These are phyloP conservation scores for Pythium scleroteichum DNA, from an alignment of 352 stramenopile species.

Conservation along the genomic window DNA sequence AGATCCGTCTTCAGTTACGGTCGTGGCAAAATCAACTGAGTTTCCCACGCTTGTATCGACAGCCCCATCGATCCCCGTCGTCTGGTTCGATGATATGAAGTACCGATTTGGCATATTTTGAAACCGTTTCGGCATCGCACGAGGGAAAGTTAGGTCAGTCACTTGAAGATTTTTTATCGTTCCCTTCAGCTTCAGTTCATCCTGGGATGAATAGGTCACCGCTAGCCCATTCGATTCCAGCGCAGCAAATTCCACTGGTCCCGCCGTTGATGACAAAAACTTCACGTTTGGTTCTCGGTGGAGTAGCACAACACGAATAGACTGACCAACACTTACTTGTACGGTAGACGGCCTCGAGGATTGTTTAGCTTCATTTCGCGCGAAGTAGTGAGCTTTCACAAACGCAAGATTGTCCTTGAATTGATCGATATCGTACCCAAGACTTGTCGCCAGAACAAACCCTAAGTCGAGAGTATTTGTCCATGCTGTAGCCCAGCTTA, in stretches of 20 bases:
- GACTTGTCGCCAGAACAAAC: conserved; percentile 66
- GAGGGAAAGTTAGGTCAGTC: conserved; percentile 61
- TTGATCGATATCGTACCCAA: conserved; percentile 54
- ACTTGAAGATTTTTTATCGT: conserved; percentile 71
- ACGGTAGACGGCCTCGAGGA: conserved; percentile 25
- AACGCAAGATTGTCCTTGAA: conserved; percentile 61
- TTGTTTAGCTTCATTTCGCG: conserved; percentile 15
- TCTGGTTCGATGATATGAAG: conserved; percentile 65
- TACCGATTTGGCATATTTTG: conserved; percentile 59
- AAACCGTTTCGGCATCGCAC: conserved; percentile 29
- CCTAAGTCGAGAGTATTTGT: conserved; percentile 54
- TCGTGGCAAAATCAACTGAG: conserved; percentile 56
- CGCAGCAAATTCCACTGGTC: conserved; percentile 21
- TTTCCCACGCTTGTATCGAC: conserved; percentile 38
- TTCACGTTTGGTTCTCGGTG: conserved; percentile 27
- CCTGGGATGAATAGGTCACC: conserved; percentile 1
- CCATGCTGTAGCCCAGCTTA: conserved; percentile 42
- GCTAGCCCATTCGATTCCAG: conserved; percentile 28
- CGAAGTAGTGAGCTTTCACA: conserved; percentile 33
- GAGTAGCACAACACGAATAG: conserved; percentile 27
- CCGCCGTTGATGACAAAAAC: conserved; percentile 5
- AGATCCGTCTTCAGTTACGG: not conserved
- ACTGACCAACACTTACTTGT: conserved; percentile 24
- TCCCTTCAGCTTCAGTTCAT: conserved; percentile 46
- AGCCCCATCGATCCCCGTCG: conserved; percentile 30